Evolutionary conservation across 768 basidiomycete genomes (phyloP), one percentile per base, ranked within the genome.

Genomic region (Xerocomellus dryophilus): DNA sequence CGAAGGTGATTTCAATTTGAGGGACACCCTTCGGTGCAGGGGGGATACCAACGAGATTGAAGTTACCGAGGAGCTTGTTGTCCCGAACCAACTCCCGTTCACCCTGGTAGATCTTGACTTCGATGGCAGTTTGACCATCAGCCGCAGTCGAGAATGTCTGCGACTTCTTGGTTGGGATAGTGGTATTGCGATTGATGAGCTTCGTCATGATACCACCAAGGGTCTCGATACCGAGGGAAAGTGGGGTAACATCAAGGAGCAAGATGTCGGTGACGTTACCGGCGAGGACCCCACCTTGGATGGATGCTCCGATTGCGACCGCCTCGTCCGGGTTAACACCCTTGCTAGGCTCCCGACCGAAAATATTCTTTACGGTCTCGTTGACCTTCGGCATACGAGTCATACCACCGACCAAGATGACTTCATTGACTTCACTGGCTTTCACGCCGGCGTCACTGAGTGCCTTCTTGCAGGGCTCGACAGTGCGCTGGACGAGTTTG

Each of bases 161-260:
- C 0, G 93, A 94, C 83, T 99, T 99, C 82, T 99, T 99, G 62
- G 96, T 98, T 5, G 97, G 97, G 74, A 98, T 98, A 53, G 97
- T 98, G 11, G 97, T 99, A 79, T 99, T 99, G 55, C 97, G 89
- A 68, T 81, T 88, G 75, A 99, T 99, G 41, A 99, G 84, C 75
- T 98, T 96, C 61, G 96, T 98, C 93, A 99, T 98, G 75, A 99
- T 98, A 67, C 97, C 97, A 61, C 97, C 95, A 58, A 98, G 92
- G 11, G 96, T 98, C 76, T 97, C 94, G 50, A 93, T 93, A 77
- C 84, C 84, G 61, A 99, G 90, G 1, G 96, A 99, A 1, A 98
- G 81, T 31, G 93, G 94, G n/a, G 93, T 96, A 39, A 96, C 94
- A 62, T 96, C 94, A 35, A 95, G 83, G 49, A 99, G 85, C 0